Percentiles rank a stretch among this genome's conserved stretches.
phyloP scores from a whole-genome alignment of 257 asterid genomes.

The Nicotiana obtusifolia region DNA sequence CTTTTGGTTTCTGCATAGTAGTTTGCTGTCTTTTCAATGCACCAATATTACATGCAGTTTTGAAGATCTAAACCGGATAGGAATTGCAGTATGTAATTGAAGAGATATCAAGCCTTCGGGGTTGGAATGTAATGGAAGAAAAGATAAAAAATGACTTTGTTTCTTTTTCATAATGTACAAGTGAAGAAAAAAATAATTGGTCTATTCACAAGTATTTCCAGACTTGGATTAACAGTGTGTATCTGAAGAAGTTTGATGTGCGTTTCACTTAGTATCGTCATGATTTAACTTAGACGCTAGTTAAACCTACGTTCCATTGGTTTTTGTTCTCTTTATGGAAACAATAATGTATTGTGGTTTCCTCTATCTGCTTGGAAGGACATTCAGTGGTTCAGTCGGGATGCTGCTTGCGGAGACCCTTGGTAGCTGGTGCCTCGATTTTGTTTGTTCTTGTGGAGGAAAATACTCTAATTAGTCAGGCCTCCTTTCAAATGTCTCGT shows the following conservation, averaged over 20 bases:
- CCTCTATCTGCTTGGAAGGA: neutral
- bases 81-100: neutral
- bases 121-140: neutral
- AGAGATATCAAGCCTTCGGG: neutral
- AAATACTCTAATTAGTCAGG: neutral
- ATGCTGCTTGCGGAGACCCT: conserved; percentile 7
- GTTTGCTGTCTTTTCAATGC: neutral
- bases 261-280: neutral
- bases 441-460: neutral
- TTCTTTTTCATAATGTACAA: neutral
- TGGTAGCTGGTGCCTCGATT: neutral
- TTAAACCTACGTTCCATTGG: neutral
- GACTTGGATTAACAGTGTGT: neutral
- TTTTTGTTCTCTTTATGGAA: neutral
- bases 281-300: neutral
- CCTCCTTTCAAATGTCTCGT: neutral
- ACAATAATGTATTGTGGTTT: neutral
- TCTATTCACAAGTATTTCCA: neutral
- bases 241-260: neutral
- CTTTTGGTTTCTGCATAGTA: neutral
- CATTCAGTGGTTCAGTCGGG: neutral
- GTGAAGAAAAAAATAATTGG: neutral
- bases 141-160: neutral
- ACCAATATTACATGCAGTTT: neutral
- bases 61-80: neutral